These are phyloP conservation scores for Theobroma cacao DNA, from an alignment of 345 rosid genomes.

Conservation along the genomic window DNA sequence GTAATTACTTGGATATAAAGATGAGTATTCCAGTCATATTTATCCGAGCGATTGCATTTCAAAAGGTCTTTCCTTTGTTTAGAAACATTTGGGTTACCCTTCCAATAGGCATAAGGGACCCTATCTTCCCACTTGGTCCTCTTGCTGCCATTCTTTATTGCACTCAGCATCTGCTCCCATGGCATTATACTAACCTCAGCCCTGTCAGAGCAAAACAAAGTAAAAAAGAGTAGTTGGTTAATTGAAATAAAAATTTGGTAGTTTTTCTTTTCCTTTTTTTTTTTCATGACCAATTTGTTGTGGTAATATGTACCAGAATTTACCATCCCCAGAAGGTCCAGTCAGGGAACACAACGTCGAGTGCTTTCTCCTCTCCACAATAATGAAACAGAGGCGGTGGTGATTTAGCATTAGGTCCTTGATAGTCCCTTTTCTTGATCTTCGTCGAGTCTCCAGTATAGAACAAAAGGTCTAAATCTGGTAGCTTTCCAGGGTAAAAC, in stretches of 20 bases:
- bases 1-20: constrained; percentile 14
- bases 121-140: constrained; percentile 28
- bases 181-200: constrained; percentile 41
- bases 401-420: constrained; percentile 18
- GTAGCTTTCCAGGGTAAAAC: constrained; percentile 58
- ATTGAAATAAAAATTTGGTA: not conserved
- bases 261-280: not conserved
- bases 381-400: constrained; percentile 71
- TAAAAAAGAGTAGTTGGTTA: not conserved
- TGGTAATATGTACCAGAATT: not conserved
- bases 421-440: constrained; percentile 29
- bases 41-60: constrained; percentile 11
- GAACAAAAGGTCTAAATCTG: constrained; percentile 66
- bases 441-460: constrained; percentile 42
- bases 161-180: constrained; percentile 24
- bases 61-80: constrained; percentile 21
- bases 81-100: constrained; percentile 28
- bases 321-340: constrained; percentile 92
- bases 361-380: constrained; percentile 37
- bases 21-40: constrained; percentile 19
- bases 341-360: constrained; percentile 56
- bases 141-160: constrained; percentile 24
- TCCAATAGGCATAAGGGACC: constrained; percentile 36
- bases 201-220: constrained; percentile 13
- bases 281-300: not conserved